Conservation (phyloP, 495 filamentous ascomycete species). For the Cenococcum geophilum region DNA sequence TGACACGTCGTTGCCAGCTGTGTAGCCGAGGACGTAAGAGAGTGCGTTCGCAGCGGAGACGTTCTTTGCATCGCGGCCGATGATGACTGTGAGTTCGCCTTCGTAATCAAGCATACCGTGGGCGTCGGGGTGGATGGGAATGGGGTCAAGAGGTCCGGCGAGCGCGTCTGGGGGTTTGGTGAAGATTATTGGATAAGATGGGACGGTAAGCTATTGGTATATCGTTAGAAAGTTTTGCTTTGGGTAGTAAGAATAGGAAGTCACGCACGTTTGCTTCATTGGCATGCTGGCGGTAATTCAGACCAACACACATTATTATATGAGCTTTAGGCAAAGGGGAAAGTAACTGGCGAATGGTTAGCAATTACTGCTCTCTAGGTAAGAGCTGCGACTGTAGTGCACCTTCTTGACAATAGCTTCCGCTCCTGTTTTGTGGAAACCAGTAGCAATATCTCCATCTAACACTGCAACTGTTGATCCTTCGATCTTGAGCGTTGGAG, state of each 20-base stretch:
- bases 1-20: constrained; percentile 27
- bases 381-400: not conserved
- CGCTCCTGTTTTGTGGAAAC: constrained; percentile 5
- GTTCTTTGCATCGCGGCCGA: constrained; percentile 20
- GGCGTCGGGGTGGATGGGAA: constrained; percentile 38
- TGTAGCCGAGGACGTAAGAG: constrained; percentile 25
- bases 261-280: constrained; percentile 30
- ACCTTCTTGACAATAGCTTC: not conserved
- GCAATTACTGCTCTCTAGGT: not conserved
- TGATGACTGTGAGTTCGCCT: constrained; percentile 23
- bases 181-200: constrained; percentile 18
- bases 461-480: not conserved
- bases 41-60: constrained; percentile 11
- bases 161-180: constrained; percentile 25
- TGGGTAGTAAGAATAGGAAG: not conserved
- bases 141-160: constrained; percentile 28
- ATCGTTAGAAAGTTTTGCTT: not conserved
- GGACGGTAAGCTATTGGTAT: not conserved
- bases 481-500: too few relatives aligned
- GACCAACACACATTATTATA: constrained; percentile 44
- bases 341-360: not conserved
- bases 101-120: constrained; percentile 39
- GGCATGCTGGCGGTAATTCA: constrained; percentile 46
- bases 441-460: constrained; percentile 5
- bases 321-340: not conserved